phyloP scores from a whole-genome alignment of 306 rosid genomes.

The Lagenaria siceraria region DNA sequence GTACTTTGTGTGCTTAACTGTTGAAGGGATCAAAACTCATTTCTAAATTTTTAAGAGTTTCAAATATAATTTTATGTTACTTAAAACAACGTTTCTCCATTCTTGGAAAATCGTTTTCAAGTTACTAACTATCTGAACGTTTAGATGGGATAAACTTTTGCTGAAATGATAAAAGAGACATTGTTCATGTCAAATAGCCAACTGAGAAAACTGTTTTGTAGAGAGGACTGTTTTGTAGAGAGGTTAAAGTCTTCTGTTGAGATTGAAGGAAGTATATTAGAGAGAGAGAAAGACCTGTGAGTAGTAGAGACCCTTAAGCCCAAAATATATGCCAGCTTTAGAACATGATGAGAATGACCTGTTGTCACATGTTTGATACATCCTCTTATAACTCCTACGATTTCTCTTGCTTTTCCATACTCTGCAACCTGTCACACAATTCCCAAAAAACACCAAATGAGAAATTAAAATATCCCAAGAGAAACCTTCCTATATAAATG shows the following conservation, averaged over 20 bases:
- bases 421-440: constrained; percentile 56
- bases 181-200: not conserved
- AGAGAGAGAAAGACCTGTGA: constrained; percentile 45
- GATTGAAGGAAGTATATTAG: not conserved
- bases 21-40: not conserved
- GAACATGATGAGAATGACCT: constrained; percentile 39
- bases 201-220: not conserved
- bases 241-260: not conserved
- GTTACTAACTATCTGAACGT: not conserved
- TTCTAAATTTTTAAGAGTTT: not conserved
- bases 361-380: constrained; percentile 65
- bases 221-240: not conserved
- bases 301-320: constrained; percentile 79
- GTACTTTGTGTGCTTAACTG: not conserved
- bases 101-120: not conserved
- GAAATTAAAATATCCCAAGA: not conserved
- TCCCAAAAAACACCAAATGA: not conserved
- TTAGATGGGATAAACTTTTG: not conserved
- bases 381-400: constrained; percentile 79
- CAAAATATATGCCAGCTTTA: constrained; percentile 66
- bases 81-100: not conserved
- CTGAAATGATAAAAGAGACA: not conserved
- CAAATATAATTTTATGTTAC: not conserved
- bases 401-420: constrained; percentile 54
- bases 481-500: not conserved